A percentile compares a stretch with the other conserved stretches of the same genome.
Conservation (phyloP, 805 yeast species). For the Candida broadrunensis region DNA sequence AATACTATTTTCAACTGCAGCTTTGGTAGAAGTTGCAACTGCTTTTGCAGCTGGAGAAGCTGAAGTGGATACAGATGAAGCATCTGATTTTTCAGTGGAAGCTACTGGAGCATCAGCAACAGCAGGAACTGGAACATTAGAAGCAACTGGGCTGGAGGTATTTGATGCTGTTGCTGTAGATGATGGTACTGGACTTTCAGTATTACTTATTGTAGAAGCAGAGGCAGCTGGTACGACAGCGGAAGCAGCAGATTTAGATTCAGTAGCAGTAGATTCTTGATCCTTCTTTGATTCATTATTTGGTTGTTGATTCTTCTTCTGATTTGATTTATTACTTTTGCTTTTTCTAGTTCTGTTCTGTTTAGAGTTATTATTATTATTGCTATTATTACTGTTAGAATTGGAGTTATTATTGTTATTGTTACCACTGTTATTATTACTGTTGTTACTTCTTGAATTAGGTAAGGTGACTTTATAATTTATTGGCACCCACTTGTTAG, state of each 20-base stretch:
- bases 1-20: not conserved
- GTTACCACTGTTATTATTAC: constrained; percentile 14
- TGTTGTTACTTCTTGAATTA: constrained; percentile 21
- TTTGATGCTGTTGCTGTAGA: not conserved
- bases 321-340: not conserved
- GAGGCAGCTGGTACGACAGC: not conserved
- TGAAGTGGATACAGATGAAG: not conserved
- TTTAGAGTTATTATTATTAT: constrained; percentile 15
- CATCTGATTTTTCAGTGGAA: not conserved
- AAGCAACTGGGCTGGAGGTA: no score
- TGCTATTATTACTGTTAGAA: constrained; percentile 15
- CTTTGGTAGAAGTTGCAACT: not conserved
- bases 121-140: not conserved
- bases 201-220: not conserved
- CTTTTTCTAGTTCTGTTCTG: not conserved
- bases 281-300: constrained; percentile 5
- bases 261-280: constrained; percentile 2
- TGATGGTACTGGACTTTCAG: not conserved
- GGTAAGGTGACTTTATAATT: constrained; percentile 41
- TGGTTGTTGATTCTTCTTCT: not conserved
- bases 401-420: constrained; percentile 14
- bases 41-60: not conserved
- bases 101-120: constrained; percentile 1
- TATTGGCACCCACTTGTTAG: constrained; percentile 45
- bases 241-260: not conserved